Percentiles rank a stretch among this genome's conserved stretches.
Conservation (phyloP, 805 yeast genomes). For the Kuraishia molischiana region DNA sequence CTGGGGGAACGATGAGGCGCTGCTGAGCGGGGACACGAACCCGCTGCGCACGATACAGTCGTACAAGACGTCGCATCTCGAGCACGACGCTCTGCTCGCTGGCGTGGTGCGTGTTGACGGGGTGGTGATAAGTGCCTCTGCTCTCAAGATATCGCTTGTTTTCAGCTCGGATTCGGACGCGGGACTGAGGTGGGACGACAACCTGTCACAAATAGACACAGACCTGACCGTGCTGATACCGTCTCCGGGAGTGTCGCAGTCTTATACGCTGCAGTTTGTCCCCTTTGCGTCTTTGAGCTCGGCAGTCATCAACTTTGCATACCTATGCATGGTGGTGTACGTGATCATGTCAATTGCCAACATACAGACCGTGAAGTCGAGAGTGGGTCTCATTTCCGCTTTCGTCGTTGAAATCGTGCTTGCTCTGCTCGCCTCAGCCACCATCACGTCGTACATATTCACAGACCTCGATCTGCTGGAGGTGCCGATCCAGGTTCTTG, state of each 20-base stretch:
- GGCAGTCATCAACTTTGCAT: constrained; percentile 2
- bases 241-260: background rate
- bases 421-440: constrained; percentile 30
- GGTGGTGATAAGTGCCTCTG: constrained; percentile 27
- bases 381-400: constrained; percentile 34
- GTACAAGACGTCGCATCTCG: constrained; percentile 9
- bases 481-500: constrained; percentile 28
- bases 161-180: constrained; percentile 11
- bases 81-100: constrained; percentile 21
- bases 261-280: background rate
- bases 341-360: constrained; percentile 28
- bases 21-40: constrained; percentile 21
- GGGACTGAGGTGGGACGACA: constrained; percentile 20
- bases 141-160: constrained; percentile 25
- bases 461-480: constrained; percentile 23
- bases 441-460: constrained; percentile 28
- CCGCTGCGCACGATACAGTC: constrained; percentile 29
- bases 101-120: constrained; percentile 34
- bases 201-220: constrained; percentile 14
- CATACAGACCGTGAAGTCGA: constrained; percentile 32
- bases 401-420: constrained; percentile 28
- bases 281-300: background rate
- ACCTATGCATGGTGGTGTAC: constrained; percentile 12
- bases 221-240: constrained; percentile 2
- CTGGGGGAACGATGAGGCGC: constrained; percentile 27